Conservation (phyloP, 225 moss, liverwort and hornwort species). For the Ulota crispa region DNA sequence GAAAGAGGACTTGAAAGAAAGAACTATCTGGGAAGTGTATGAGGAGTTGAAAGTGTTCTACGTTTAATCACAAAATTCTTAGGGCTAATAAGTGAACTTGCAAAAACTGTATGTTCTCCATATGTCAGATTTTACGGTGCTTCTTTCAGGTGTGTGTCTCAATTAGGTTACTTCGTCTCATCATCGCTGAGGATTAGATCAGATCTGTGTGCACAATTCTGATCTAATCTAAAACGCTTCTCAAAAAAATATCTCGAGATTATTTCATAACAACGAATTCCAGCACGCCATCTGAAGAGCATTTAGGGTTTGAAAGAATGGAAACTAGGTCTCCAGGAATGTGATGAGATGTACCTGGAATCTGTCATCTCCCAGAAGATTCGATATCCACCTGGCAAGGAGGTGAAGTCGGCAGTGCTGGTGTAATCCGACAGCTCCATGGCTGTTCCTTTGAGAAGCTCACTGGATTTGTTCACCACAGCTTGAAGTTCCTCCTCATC, state of each 20-base stretch:
- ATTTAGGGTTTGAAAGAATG: too few relatives aligned
- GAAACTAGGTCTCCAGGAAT: neutral
- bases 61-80: neutral
- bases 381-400: slow-evolving; percentile 63
- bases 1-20: neutral
- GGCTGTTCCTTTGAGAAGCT: slow-evolving; percentile 35
- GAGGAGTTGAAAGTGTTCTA: neutral
- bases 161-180: neutral
- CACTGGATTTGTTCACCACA: slow-evolving; percentile 44
- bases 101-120: neutral
- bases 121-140: neutral
- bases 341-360: slow-evolving; percentile 23
- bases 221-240: neutral
- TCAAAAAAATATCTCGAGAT: neutral
- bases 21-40: neutral
- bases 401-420: slow-evolving; percentile 47
- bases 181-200: neutral
- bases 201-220: too few relatives aligned
- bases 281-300: neutral
- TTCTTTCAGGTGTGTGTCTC: neutral
- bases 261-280: neutral
- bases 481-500: slow-evolving; percentile 74
- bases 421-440: slow-evolving; percentile 80
- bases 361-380: slow-evolving; percentile 75
- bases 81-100: neutral